These are phyloP conservation scores for Drosera spatulata DNA, from an alignment of 179 eudicot species.

Conservation along the genomic window DNA sequence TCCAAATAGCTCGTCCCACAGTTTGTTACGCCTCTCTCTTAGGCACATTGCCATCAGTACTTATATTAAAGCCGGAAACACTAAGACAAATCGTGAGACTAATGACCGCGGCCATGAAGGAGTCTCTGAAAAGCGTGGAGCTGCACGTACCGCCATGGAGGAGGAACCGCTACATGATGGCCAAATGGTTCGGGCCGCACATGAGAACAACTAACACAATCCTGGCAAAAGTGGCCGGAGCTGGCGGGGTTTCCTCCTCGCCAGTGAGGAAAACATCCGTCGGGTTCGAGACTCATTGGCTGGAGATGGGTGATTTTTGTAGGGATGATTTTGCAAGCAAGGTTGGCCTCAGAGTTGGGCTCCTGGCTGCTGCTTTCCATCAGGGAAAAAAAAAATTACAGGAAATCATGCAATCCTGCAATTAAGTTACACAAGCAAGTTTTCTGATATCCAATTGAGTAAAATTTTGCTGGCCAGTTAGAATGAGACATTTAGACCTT, in stretches of 20 bases:
- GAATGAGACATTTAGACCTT: no score
- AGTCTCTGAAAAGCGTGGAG: constrained; percentile 32
- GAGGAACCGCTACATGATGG: constrained; percentile 41
- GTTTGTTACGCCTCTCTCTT: constrained; percentile 29
- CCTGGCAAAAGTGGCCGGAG: background rate
- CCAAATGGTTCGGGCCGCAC: constrained; percentile 53
- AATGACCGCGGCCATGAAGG: constrained; percentile 48
- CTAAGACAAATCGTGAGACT: constrained; percentile 38
- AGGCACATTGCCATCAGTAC: constrained; percentile 29
- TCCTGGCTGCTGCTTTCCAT: constrained; percentile 34
- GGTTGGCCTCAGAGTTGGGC: constrained; percentile 34
- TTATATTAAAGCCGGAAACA: constrained; percentile 29
- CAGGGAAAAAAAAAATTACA: background rate
- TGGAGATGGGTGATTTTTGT: constrained; percentile 17
- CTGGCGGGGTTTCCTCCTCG: background rate
- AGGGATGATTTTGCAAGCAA: constrained; percentile 26
- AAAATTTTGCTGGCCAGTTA: background rate
- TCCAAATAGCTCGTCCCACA: constrained; percentile 56
- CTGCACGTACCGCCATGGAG: constrained; percentile 77
- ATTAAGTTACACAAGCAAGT: no score
- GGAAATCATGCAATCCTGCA: background rate
- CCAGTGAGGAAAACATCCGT: constrained; percentile 17
- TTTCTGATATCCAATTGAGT: background rate
- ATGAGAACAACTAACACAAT: constrained; percentile 38
- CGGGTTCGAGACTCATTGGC: constrained; percentile 29